Percentiles rank a stretch among this genome's conserved stretches.
Conservation (phyloP, 495 filamentous ascomycete genomes). For the Parathielavia hyrcaniae region DNA sequence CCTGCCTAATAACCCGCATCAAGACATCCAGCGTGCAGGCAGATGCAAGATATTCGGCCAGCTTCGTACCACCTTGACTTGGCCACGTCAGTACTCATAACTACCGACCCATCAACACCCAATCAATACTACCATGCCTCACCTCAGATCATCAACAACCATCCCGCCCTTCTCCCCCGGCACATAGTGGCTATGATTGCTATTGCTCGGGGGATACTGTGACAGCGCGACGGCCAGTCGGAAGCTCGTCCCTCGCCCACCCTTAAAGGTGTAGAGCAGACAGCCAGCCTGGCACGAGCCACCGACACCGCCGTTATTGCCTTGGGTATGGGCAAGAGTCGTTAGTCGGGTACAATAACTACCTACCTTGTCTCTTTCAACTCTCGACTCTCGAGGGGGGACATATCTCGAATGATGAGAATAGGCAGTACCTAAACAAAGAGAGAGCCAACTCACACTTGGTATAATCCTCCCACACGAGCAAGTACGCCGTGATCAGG, state of each 20-base stretch:
- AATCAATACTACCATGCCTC: not conserved
- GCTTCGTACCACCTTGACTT: no score
- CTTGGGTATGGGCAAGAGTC: constrained; percentile 7
- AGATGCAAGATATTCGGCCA: no score
- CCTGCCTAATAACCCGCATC: no score
- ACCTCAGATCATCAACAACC: constrained; percentile 3
- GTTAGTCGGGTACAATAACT: no score
- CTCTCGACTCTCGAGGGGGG: not conserved
- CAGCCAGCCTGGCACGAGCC: constrained; percentile 10
- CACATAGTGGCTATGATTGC: constrained; percentile 10
- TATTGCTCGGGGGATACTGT: not conserved
- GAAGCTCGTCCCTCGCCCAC: constrained; percentile 9
- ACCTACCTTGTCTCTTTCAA: not conserved
- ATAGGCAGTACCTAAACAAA: not conserved
- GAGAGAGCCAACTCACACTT: constrained; percentile 8
- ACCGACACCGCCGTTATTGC: constrained; percentile 13
- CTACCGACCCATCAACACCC: no score
- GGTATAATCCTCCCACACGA: constrained; percentile 14
- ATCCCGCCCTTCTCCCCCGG: constrained; percentile 1
- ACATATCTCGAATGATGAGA: no score
- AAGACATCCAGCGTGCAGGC: no score
- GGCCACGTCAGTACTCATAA: no score
- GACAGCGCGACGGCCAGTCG: not conserved
- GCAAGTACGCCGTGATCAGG: constrained; percentile 9
- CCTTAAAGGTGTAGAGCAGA: constrained; percentile 13